Base-by-base conservation (phyloP, 31 red algal species). In the Porphyra umbilicalis region DNA sequence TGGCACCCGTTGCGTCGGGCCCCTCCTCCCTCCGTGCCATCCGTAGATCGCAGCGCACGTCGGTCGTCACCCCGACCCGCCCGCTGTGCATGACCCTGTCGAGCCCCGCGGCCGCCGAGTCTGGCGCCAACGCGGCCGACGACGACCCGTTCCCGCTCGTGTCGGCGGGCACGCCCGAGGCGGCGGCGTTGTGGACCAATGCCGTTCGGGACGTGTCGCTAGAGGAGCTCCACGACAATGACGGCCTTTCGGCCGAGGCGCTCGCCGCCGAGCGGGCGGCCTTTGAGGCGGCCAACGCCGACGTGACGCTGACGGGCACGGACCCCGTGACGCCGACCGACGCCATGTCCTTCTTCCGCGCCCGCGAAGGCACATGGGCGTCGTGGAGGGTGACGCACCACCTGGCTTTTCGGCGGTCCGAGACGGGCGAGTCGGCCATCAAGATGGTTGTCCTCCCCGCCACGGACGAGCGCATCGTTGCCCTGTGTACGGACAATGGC, bases 341-440 rank as follows among this genome's bases (percentile, higher is more conserved):
- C 75, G 95, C 92, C 4, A 94, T 98, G 95, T 42, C 95, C 67
- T 98, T 98, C 75, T 98, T 98, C 84, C 92, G 95, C 3, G 68
- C 88, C 79, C 88, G 95, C 39, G 89, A 91, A 35, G 95, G 95
- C 18, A 83, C 38, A 2, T 98, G 95, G 95, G 18, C 75, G 34
- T 92, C 89, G 18, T 92, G 89, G 91, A 86, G 95, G 32, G 89
- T 98, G 2, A 98, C 96, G 5, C 96, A 98, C 81, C 96, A 98
- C 83, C 82, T 98, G n/a, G 96, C 96, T 6, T 98, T 98, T 80
- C 90, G 90, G 34, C 85, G 96, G 13, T 82, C 88, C 8, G 96
- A 98, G 83, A 85, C 67, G 32, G 96, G 96, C n/a, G 84, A 91
- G 75, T 95, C 92, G 32, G 34, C 46, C 38, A 98, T 98, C 57